Conservation (phyloP, 208 protist genomes). For the Leishmania tropica region DNA sequence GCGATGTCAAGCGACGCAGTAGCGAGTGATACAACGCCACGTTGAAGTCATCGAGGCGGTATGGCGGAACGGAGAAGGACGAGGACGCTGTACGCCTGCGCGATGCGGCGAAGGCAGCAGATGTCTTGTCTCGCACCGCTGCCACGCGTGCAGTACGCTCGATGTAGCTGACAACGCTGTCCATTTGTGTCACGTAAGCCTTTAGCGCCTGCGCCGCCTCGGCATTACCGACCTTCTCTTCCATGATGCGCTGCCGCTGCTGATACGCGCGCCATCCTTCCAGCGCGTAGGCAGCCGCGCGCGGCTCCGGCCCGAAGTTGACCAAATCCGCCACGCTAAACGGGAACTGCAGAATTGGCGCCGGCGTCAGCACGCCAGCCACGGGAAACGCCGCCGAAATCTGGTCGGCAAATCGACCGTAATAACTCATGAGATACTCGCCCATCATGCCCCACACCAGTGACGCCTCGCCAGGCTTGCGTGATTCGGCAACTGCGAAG, state of each 20-base stretch:
- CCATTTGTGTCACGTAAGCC: conserved; percentile 21
- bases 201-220: conserved; percentile 13
- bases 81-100: conserved; percentile 3
- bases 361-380: conserved; percentile 17
- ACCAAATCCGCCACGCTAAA: conserved; percentile 25
- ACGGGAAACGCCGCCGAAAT: conserved; percentile 43
- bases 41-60: conserved; percentile 30
- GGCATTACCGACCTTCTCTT: neutral
- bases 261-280: conserved; percentile 31
- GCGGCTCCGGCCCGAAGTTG: conserved; percentile 37
- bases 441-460: conserved; percentile 83
- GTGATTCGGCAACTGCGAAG: conserved; percentile 29
- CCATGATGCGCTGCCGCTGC: conserved; percentile 25
- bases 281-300: conserved; percentile 20
- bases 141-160: neutral
- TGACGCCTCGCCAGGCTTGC: conserved; percentile 13
- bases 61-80: conserved; percentile 19
- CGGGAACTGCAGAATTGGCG: conserved; percentile 34
- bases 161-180: conserved; percentile 1
- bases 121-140: neutral
- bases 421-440: conserved; percentile 81
- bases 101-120: neutral
- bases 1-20: conserved; percentile 29
- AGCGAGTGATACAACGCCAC: conserved; percentile 26
- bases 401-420: conserved; percentile 36